A percentile compares a stretch with the other conserved stretches of the same genome.
These are phyloP conservation scores for Fistulifera pelliculosa DNA, from an alignment of 108 stramenopile species.

Conservation along the genomic window DNA sequence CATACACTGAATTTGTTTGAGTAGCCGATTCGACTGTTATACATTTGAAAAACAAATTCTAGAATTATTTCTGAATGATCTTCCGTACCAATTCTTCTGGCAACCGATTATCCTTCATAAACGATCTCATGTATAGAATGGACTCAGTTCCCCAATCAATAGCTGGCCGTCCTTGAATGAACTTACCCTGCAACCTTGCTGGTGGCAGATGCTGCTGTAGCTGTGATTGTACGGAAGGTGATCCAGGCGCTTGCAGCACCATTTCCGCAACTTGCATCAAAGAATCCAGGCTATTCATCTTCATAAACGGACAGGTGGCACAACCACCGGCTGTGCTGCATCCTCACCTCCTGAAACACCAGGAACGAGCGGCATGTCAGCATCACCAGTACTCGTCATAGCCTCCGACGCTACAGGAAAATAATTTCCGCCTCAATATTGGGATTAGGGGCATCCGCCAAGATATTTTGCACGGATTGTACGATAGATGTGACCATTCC, in stretches of 20 bases:
- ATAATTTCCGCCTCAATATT: constrained; percentile 81
- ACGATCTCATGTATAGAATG: constrained; percentile 85
- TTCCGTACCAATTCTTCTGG: constrained; percentile 54
- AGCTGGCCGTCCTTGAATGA: constrained; percentile 59
- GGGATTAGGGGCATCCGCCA: constrained; percentile 28
- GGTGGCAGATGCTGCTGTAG: constrained; percentile 52
- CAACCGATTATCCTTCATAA: constrained; percentile 65
- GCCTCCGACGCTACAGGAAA: constrained; percentile 92
- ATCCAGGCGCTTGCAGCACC: constrained; percentile 20
- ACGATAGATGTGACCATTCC: constrained; percentile 95
- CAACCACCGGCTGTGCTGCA: constrained; percentile 94
- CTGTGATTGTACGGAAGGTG: background rate
- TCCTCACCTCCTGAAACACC: constrained; percentile 91
- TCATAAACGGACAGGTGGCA: constrained; percentile 97
- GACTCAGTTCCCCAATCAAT: constrained; percentile 80
- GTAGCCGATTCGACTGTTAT: too few relatives aligned
- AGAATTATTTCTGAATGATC: constrained; percentile 15
- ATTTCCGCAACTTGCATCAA: constrained; percentile 68
- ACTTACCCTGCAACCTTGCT: constrained; percentile 63
- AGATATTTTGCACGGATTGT: constrained; percentile 72
- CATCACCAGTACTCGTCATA: constrained; percentile 40
- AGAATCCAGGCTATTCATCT: constrained; percentile 93
- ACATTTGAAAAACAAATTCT: too few relatives aligned
- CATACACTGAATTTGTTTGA: too few relatives aligned
- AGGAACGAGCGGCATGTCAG: constrained; percentile 63